Conservation (phyloP, 768 basidiomycete species). For the Hericium erinaceus region DNA sequence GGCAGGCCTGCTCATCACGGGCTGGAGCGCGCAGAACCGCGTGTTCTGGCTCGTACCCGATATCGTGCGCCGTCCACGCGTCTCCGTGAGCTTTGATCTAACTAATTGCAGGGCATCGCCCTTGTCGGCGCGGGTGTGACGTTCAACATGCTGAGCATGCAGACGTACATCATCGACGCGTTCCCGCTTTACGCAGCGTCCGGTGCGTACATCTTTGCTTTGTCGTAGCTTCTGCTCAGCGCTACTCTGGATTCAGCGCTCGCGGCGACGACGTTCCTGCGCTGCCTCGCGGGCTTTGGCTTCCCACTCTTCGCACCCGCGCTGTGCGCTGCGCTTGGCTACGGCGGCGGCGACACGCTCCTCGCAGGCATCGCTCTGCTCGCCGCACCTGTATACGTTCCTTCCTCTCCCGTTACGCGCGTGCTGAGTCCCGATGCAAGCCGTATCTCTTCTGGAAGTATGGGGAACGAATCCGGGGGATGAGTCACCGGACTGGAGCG, state of each 20-base stretch:
- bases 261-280: conserved; percentile 53
- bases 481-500: neutral
- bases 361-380: conserved; percentile 46
- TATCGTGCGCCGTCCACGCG: conserved; percentile 25
- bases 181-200: conserved; percentile 64
- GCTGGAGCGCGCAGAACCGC: conserved; percentile 54
- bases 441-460: conserved; percentile 13
- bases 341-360: conserved; percentile 61
- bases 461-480: neutral
- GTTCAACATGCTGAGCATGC: conserved; percentile 50
- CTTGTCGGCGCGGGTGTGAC: conserved; percentile 53
- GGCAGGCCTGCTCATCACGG: conserved; percentile 55
- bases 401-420: too few species aligned
- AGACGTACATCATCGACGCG: conserved; percentile 59
- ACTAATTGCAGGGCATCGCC: conserved; percentile 38
- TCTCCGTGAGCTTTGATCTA: neutral
- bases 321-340: conserved; percentile 58
- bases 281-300: conserved; percentile 60
- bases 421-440: neutral
- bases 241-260: conserved; percentile 33
- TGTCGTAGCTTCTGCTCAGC: neutral
- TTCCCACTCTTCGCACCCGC: conserved; percentile 73
- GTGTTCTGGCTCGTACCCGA: conserved; percentile 67
- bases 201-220: conserved; percentile 27
- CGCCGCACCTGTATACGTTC: conserved; percentile 47